Conservation (phyloP, 2,329 filamentous ascomycete genomes). For the Teratosphaeria zuluensis region DNA sequence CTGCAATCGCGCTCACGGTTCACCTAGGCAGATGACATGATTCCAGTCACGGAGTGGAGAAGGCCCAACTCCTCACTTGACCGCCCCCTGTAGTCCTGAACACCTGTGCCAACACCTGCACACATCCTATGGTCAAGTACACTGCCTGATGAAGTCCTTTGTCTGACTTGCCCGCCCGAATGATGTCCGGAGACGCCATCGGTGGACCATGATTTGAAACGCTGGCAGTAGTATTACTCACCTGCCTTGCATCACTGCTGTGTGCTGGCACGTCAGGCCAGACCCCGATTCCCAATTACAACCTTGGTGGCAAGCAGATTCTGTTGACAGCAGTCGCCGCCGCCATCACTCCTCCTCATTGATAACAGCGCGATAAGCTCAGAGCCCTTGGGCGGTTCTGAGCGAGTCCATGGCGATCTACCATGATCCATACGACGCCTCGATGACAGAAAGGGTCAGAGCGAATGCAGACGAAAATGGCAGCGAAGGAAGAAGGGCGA, state of each 20-base stretch:
- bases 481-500: neutral
- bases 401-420: constrained; percentile 9
- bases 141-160: neutral
- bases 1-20: neutral
- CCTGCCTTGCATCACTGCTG: neutral
- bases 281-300: neutral
- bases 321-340: neutral
- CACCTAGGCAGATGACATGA: neutral
- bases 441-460: neutral
- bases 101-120: too few relatives aligned
- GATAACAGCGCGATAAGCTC: neutral
- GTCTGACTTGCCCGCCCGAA: neutral
- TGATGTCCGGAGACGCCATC: neutral
- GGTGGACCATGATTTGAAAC: neutral
- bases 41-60: neutral
- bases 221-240: neutral
- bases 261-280: neutral
- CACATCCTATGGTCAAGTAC: neutral
- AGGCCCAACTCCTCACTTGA: neutral
- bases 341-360: neutral
- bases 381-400: constrained; percentile 2
- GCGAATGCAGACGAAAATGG: neutral
- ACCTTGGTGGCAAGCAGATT: neutral
- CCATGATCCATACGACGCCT: neutral
- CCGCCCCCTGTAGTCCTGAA: neutral